Conservation (phyloP, 2,329 filamentous ascomycete species). For the Dendrostoma leiphaemia region DNA sequence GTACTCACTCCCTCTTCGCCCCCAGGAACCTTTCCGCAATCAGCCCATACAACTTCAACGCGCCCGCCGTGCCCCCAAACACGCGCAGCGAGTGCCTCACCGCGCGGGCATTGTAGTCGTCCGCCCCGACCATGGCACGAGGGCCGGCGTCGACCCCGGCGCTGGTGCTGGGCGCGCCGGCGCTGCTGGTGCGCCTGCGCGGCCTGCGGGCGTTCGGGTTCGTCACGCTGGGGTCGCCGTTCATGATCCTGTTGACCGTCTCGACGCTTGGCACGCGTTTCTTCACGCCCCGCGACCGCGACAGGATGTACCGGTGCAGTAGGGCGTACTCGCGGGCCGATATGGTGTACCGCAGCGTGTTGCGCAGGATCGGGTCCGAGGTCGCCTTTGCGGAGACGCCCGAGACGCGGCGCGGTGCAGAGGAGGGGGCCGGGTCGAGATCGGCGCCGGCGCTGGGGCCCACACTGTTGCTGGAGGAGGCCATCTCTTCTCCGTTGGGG, state of each 20-base stretch:
- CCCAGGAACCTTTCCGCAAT: slow-evolving; percentile 48
- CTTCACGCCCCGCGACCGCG: slow-evolving; percentile 61
- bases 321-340: slow-evolving; percentile 81
- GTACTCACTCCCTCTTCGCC: slow-evolving; percentile 42
- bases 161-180: slow-evolving; percentile 21
- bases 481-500: slow-evolving; percentile 1
- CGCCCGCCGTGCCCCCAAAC: slow-evolving; percentile 62
- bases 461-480: slow-evolving; percentile 14
- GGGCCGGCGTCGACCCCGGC: slow-evolving; percentile 18
- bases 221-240: slow-evolving; percentile 29
- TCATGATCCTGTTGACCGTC: slow-evolving; percentile 54
- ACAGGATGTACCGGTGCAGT: slow-evolving; percentile 80
- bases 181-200: slow-evolving; percentile 21
- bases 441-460: neutral
- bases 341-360: slow-evolving; percentile 83
- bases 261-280: slow-evolving; percentile 54
- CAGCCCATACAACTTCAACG: slow-evolving; percentile 61
- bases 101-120: slow-evolving; percentile 69
- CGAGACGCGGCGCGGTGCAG: neutral
- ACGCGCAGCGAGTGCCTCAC: slow-evolving; percentile 70
- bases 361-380: slow-evolving; percentile 73
- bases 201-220: neutral
- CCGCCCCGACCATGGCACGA: slow-evolving; percentile 35
- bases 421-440: neutral
- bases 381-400: slow-evolving; percentile 25